phyloP scores from a whole-genome alignment of 2,329 filamentous ascomycete genomes.

The Aspergillus sp. region DNA sequence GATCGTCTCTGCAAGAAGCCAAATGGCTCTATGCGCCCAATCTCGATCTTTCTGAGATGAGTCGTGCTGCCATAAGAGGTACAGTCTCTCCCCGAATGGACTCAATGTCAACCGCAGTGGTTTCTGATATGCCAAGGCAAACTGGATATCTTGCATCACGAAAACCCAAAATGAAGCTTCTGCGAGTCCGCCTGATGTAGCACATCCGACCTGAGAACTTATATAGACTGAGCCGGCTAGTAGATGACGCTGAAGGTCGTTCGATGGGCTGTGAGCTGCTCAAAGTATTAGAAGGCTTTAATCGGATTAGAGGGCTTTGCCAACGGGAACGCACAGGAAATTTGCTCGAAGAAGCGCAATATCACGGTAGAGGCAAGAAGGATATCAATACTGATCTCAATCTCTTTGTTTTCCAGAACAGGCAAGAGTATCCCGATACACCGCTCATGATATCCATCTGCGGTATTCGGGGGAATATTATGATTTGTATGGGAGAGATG shows the following conservation, averaged over 20 bases:
- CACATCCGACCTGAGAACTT: slow-evolving; percentile 36
- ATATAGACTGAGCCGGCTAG: slow-evolving; percentile 39
- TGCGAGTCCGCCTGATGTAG: slow-evolving; percentile 34
- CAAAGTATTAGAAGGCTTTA: slow-evolving; percentile 8
- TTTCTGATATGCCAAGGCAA: slow-evolving; percentile 35
- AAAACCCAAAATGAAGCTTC: slow-evolving; percentile 41
- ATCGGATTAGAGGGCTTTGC: not conserved
- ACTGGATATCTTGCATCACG: slow-evolving; percentile 40
- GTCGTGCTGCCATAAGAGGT: slow-evolving; percentile 29
- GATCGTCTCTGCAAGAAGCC: slow-evolving; percentile 37
- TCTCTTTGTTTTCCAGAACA: slow-evolving; percentile 33
- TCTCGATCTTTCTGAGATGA: slow-evolving; percentile 31
- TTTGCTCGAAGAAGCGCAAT: slow-evolving; percentile 39
- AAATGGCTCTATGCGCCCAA: slow-evolving; percentile 37
- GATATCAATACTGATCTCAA: slow-evolving; percentile 34
- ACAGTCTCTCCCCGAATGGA: slow-evolving; percentile 34
- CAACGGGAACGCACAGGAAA: slow-evolving; percentile 31
- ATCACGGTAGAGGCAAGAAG: slow-evolving; percentile 39
- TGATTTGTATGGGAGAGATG: slow-evolving; percentile 36
- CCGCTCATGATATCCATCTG: slow-evolving; percentile 38
- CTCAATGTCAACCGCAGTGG: slow-evolving; percentile 34
- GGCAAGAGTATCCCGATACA: slow-evolving; percentile 39
- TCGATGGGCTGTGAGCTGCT: slow-evolving; percentile 34
- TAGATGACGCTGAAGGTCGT: slow-evolving; percentile 37
- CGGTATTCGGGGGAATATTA: slow-evolving; percentile 29